Evolutionary conservation across 2,329 filamentous ascomycete genomes (phyloP).

Genomic region (Colletotrichum acutatum): DNA sequence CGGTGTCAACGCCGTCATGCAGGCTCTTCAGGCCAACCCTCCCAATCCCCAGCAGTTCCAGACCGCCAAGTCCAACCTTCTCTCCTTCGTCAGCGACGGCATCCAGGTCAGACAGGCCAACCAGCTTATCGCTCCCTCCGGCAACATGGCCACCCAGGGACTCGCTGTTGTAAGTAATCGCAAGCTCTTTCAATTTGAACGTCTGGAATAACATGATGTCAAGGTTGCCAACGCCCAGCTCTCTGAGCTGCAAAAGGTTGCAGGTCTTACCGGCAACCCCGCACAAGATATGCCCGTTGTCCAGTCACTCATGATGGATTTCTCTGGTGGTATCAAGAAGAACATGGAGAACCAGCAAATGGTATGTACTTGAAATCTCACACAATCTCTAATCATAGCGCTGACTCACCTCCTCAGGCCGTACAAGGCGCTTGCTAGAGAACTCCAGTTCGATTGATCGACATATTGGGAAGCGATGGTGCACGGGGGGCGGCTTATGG

Average conservation of each 20-base stretch:
- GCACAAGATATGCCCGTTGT: constrained; percentile 19
- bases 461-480: constrained; percentile 12
- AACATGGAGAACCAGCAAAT: constrained; percentile 34
- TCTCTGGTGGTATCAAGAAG: constrained; percentile 33
- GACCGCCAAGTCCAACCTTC: constrained; percentile 34
- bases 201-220: not conserved
- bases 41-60: constrained; percentile 33
- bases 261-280: constrained; percentile 30
- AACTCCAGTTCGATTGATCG: not conserved
- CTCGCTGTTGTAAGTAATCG: constrained; percentile 23
- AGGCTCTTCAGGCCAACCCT: constrained; percentile 27
- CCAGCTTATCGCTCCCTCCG: constrained; percentile 30
- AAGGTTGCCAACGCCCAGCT: constrained; percentile 34
- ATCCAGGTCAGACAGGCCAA: constrained; percentile 33
- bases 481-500: not conserved
- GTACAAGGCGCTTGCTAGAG: constrained; percentile 19
- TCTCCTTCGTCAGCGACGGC: constrained; percentile 33
- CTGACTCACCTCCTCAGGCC: not conserved
- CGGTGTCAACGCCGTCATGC: constrained; percentile 19
- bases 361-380: constrained; percentile 2
- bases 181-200: rapidly evolving
- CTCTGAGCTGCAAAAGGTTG: constrained; percentile 27
- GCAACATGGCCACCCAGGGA: constrained; percentile 22
- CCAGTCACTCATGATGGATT: constrained; percentile 31
- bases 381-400: rapidly evolving